Evolutionary conservation across 1,284 basidiomycete species (phyloP).

Genomic region (Veloboletus limbatus): DNA sequence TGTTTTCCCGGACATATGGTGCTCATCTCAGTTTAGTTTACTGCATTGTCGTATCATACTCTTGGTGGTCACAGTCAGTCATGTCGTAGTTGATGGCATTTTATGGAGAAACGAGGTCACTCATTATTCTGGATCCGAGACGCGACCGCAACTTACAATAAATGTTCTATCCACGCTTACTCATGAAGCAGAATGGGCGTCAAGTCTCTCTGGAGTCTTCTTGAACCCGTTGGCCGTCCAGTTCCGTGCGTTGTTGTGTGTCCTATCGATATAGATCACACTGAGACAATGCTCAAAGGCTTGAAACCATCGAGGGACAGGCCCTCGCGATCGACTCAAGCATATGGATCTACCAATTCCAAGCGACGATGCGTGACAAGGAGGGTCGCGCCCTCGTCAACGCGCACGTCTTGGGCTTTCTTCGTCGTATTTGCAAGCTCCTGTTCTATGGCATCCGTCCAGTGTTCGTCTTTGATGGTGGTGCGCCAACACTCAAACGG

Average conservation of each 20-base stretch:
- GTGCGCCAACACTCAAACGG: conserved; percentile 85
- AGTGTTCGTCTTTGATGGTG: conserved; percentile 97
- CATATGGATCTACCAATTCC: conserved; percentile 99
- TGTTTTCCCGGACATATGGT: conserved; percentile 12
- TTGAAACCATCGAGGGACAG: conserved; percentile 91
- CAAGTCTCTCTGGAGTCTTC: conserved; percentile 91
- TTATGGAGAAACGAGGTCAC: conserved; percentile 7
- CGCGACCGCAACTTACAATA: too few species aligned
- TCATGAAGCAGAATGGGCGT: conserved; percentile 71
- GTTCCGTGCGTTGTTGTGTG: conserved; percentile 60
- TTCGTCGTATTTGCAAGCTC: conserved; percentile 90
- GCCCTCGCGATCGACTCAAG: conserved; percentile 95
- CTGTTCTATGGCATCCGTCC: conserved; percentile 96
- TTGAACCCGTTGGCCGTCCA: conserved; percentile 86
- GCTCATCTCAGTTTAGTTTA: conserved; percentile 21
- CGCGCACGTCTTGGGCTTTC: conserved; percentile 93
- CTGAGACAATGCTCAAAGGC: conserved; percentile 42
- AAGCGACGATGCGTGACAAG: conserved; percentile 98
- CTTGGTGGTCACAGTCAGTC: neutral
- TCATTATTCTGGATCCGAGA: neutral
- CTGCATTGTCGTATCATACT: conserved; percentile 16
- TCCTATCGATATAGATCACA: conserved; percentile 5
- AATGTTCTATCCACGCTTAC: neutral
- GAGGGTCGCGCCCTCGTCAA: conserved; percentile 90
- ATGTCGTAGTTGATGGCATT: conserved; percentile 13